Conservation (phyloP, 192 early-diverging fungal species). For the Coemansia sp. region DNA sequence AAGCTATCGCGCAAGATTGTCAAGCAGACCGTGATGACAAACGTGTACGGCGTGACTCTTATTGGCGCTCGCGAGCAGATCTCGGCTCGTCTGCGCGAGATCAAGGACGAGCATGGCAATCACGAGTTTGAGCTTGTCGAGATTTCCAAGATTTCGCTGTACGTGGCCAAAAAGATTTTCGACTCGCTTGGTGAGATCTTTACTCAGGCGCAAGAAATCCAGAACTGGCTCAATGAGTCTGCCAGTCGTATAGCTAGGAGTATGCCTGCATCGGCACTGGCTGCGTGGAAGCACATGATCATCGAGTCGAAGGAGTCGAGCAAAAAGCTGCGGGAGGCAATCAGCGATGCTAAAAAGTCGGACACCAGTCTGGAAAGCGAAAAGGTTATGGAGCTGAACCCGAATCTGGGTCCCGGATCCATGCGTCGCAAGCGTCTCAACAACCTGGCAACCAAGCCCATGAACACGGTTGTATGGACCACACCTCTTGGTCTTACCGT, state of each 20-base stretch:
- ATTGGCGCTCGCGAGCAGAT: conserved; percentile 91
- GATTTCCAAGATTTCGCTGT: conserved; percentile 57
- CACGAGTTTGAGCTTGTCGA: conserved; percentile 53
- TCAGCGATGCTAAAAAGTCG: conserved; percentile 15
- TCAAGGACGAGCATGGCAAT: conserved; percentile 66
- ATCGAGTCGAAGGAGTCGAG: conserved; percentile 28
- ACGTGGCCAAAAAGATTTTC: conserved; percentile 82
- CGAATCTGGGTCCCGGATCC: conserved; percentile 41
- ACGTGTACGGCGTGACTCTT: conserved; percentile 97
- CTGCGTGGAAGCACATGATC: conserved; percentile 35
- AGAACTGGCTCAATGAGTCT: conserved; percentile 90
- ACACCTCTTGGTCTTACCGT: conserved; percentile 91
- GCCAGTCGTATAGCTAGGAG: conserved; percentile 82
- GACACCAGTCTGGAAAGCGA: conserved; percentile 18
- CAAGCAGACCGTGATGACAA: conserved; percentile 99
- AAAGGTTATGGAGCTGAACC: conserved; percentile 24
- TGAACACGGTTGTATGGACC: conserved; percentile 94
- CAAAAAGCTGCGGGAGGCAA: conserved; percentile 26
- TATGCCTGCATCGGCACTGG: conserved; percentile 59
- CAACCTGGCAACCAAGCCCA: conserved; percentile 59
- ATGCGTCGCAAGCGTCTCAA: conserved; percentile 36
- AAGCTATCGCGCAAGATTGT: conserved; percentile 90
- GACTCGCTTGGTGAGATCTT: conserved; percentile 88
- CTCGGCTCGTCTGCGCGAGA: conserved; percentile 76
- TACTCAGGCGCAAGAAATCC: conserved; percentile 82